A percentile compares a stretch with the other conserved stretches of the same genome.
Evolutionary conservation across 805 yeast genomes (phyloP).

Genomic region (Torulaspora microellipsoides): DNA sequence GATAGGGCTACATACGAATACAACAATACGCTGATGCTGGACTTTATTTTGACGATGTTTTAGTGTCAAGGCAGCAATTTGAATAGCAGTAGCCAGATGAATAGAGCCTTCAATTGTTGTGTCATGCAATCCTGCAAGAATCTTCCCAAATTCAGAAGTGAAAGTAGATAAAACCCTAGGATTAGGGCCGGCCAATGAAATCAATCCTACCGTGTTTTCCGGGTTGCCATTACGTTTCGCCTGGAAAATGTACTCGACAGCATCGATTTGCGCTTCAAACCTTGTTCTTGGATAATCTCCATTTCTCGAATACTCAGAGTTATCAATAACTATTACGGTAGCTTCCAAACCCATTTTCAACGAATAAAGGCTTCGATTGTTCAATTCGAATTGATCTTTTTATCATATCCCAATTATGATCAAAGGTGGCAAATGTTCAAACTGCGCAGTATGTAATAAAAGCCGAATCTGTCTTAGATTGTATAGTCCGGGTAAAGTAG

Average conservation of each 20-base stretch:
- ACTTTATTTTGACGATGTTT: constrained; percentile 94
- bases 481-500: too few species aligned
- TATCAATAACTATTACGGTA: constrained; percentile 90
- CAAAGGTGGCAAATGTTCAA: constrained; percentile 3
- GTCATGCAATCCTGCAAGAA: constrained; percentile 78
- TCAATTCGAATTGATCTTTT: too few species aligned
- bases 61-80: constrained; percentile 88
- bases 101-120: constrained; percentile 63
- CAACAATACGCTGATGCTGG: constrained; percentile 85
- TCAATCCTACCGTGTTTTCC: constrained; percentile 86
- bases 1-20: constrained; percentile 86
- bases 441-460: too few species aligned
- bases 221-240: constrained; percentile 86
- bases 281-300: constrained; percentile 90
- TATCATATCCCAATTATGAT: too few species aligned
- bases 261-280: constrained; percentile 87
- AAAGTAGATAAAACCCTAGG: constrained; percentile 86
- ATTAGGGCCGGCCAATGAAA: constrained; percentile 81
- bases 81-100: constrained; percentile 78
- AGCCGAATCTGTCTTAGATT: too few species aligned
- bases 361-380: too few species aligned
- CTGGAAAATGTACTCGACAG: constrained; percentile 81
- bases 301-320: constrained; percentile 92
- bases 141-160: constrained; percentile 81
- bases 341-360: constrained; percentile 86